Evolutionary conservation across 2,329 filamentous ascomycete genomes (phyloP).

Genomic region (Thyridium curvatum): DNA sequence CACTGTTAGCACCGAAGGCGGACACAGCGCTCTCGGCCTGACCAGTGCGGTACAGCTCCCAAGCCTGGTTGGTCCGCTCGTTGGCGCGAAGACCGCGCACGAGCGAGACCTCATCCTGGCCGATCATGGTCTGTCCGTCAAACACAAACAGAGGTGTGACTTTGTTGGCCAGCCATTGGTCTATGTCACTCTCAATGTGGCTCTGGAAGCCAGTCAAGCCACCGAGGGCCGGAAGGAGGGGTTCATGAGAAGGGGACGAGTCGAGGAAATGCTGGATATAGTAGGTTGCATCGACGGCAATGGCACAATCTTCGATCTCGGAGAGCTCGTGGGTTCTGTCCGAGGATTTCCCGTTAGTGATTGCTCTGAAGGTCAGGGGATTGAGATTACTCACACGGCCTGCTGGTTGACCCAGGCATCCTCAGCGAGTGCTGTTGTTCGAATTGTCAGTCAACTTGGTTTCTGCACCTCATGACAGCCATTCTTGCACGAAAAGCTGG

Average conservation of each 20-base stretch:
- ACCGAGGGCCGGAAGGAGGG: constrained; percentile 82
- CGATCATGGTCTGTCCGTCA: constrained; percentile 75
- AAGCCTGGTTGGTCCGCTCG: constrained; percentile 69
- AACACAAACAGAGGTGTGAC: constrained; percentile 88
- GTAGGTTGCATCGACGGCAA: constrained; percentile 85
- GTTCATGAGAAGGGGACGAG: constrained; percentile 67
- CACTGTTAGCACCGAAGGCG: constrained; percentile 73
- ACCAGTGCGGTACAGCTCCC: constrained; percentile 78
- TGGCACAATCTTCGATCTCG: constrained; percentile 65
- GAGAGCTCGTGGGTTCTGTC: constrained; percentile 55
- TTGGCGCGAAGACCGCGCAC: constrained; percentile 60
- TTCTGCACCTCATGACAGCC: too few species aligned
- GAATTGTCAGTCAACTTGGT: background rate
- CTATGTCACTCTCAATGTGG: constrained; percentile 71
- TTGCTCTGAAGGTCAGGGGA: background rate
- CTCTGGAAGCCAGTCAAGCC: constrained; percentile 75
- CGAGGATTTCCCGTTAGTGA: constrained; percentile 7
- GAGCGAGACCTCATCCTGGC: constrained; percentile 64
- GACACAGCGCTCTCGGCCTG: constrained; percentile 74
- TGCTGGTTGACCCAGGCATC: constrained; percentile 19
- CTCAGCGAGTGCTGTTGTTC: constrained; percentile 2
- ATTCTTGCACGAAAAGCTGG: too few species aligned
- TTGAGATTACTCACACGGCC: constrained; percentile 16
- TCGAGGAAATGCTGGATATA: constrained; percentile 78
- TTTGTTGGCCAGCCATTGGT: constrained; percentile 60